Evolutionary conservation across 331 rosid species (phyloP).

Genomic region (Malus hybrid): DNA sequence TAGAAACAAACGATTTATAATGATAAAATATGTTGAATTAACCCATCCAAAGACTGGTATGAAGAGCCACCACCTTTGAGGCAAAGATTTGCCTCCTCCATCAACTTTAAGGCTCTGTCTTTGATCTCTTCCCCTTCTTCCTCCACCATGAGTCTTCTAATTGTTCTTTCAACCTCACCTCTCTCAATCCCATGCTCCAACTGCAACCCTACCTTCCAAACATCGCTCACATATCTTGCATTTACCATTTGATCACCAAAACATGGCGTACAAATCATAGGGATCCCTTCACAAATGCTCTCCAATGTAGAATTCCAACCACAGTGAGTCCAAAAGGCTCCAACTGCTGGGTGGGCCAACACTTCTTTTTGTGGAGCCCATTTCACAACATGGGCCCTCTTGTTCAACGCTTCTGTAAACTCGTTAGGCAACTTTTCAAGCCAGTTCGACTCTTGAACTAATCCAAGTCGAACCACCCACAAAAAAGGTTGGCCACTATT

Average conservation of each 20-base stretch:
- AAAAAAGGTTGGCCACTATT: constrained; percentile 26
- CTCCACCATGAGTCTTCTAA: constrained; percentile 24
- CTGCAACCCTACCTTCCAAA: constrained; percentile 4
- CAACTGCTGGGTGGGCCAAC: constrained; percentile 20
- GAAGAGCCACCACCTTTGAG: constrained; percentile 29
- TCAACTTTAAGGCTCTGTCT: constrained; percentile 16
- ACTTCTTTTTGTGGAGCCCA: constrained; percentile 43
- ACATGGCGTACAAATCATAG: constrained; percentile 17
- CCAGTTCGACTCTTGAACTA: constrained; percentile 16
- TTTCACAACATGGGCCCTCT: constrained; percentile 31
- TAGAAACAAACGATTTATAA: constrained; percentile 5
- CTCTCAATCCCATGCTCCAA: too few species aligned
- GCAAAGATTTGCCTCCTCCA: constrained; percentile 23
- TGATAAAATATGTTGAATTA: constrained; percentile 23
- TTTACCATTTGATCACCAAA: constrained; percentile 6
- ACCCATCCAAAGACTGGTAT: constrained; percentile 13
- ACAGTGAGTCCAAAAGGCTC: constrained; percentile 40
- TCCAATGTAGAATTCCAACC: constrained; percentile 44
- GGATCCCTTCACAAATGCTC: constrained; percentile 13
- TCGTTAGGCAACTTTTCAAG: constrained; percentile 10
- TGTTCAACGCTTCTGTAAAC: constrained; percentile 14
- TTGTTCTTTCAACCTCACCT: neutral
- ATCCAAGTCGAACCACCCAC: constrained; percentile 35
- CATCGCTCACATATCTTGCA: constrained; percentile 14
- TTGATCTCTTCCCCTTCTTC: constrained; percentile 35